phyloP scores from a whole-genome alignment of 345 rosid species.

The Crucihimalaya himalaica region DNA sequence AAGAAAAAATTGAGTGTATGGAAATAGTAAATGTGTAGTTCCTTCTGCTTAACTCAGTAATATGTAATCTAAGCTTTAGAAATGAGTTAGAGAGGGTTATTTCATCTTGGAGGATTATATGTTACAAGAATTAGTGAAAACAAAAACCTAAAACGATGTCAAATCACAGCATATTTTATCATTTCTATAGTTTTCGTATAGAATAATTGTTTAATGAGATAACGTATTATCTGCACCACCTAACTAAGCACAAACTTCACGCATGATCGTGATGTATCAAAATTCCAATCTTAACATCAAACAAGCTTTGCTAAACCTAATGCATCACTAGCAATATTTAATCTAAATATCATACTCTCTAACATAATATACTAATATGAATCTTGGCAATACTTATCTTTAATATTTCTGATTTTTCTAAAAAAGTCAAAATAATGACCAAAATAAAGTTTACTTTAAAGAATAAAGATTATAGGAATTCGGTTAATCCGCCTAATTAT shows the following conservation, averaged over 20 bases:
- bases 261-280: constrained; percentile 32
- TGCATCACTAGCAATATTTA: constrained; percentile 1
- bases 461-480: neutral
- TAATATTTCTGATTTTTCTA: neutral
- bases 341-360: neutral
- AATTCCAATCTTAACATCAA: neutral
- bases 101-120: neutral
- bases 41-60: neutral
- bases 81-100: neutral
- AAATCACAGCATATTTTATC: constrained; percentile 20
- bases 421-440: neutral
- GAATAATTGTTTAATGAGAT: constrained; percentile 15
- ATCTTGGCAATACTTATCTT: neutral
- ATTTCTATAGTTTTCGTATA: neutral
- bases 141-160: neutral
- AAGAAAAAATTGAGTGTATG: neutral
- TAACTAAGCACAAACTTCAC: constrained; percentile 34
- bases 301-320: constrained; percentile 13
- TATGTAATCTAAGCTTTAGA: neutral
- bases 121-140: neutral
- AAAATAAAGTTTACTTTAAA: neutral
- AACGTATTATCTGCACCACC: constrained; percentile 29
- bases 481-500: neutral
- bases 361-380: neutral
- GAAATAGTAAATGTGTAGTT: neutral